Evolutionary conservation across 129 eudicot genomes (phyloP).

Genomic region (Heracleum sosnowskyi): DNA sequence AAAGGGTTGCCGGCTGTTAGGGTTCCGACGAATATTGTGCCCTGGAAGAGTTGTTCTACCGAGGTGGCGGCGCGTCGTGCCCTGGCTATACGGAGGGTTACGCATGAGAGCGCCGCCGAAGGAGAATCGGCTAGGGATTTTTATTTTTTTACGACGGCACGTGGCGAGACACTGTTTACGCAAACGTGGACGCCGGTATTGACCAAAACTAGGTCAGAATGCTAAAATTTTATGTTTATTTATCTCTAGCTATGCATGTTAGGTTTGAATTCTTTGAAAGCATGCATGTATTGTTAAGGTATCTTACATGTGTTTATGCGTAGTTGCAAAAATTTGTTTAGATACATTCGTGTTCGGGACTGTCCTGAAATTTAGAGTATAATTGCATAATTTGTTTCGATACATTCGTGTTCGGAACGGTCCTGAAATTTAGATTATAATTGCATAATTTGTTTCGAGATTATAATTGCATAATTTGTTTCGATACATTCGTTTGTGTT

Average conservation of each 20-base stretch:
- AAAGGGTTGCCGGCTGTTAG: constrained; percentile 36
- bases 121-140: constrained; percentile 34
- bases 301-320: neutral
- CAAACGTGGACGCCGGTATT: constrained; percentile 67
- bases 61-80: constrained; percentile 73
- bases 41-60: constrained; percentile 42
- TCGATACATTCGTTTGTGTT: no score
- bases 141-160: constrained; percentile 43
- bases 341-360: neutral
- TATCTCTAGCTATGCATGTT: neutral
- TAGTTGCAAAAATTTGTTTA: no score
- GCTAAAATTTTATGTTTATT: neutral
- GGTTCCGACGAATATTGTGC: constrained; percentile 53
- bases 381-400: no score
- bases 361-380: neutral
- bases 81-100: constrained; percentile 60
- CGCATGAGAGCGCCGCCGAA: constrained; percentile 28
- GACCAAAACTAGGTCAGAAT: constrained; percentile 33
- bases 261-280: neutral
- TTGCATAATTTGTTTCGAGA: no score
- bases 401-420: no score
- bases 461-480: no score
- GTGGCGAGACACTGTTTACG: constrained; percentile 75
- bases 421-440: no score
- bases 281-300: neutral